Evolutionary conservation across 306 rosid species (phyloP).

Genomic region (Cicer pinnatifidum): DNA sequence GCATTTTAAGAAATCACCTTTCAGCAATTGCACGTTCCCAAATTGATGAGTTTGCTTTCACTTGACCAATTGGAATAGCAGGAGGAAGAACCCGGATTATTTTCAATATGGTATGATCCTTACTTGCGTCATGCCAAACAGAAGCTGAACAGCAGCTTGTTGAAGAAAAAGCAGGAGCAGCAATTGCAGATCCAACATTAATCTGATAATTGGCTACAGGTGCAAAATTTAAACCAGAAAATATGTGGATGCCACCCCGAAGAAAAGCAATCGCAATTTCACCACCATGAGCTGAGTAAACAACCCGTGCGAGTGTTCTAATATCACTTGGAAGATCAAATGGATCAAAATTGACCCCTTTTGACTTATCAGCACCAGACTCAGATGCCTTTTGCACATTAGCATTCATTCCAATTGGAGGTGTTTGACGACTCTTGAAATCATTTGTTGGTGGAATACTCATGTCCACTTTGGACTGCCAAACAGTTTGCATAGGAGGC

Average conservation of each 20-base stretch:
- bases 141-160: conserved; percentile 98
- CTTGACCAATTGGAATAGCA: conserved; percentile 74
- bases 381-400: conserved; percentile 61
- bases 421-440: conserved; percentile 70
- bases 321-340: conserved; percentile 98
- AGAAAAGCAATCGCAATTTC: conserved; percentile 95
- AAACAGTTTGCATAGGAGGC: conserved; percentile 93
- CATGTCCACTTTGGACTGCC: conserved; percentile 89
- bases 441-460: conserved; percentile 88
- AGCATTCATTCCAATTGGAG: conserved; percentile 54
- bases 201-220: conserved; percentile 90
- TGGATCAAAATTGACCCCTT: conserved; percentile 77
- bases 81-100: conserved; percentile 97
- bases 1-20: conserved; percentile 61
- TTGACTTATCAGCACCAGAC: conserved; percentile 56
- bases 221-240: conserved; percentile 83
- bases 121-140: conserved; percentile 88
- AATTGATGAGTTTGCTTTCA: conserved; percentile 67
- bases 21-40: conserved; percentile 99
- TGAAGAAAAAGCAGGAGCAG: conserved; percentile 95
- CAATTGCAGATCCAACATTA: conserved; percentile 91
- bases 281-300: conserved; percentile 97
- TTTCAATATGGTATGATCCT: conserved; percentile 78
- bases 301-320: conserved; percentile 90
- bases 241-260: conserved; percentile 88